Percentiles rank a stretch among this genome's conserved stretches.
phyloP scores from a whole-genome alignment of 768 basidiomycete genomes.

The Crassisporium funariophilum region DNA sequence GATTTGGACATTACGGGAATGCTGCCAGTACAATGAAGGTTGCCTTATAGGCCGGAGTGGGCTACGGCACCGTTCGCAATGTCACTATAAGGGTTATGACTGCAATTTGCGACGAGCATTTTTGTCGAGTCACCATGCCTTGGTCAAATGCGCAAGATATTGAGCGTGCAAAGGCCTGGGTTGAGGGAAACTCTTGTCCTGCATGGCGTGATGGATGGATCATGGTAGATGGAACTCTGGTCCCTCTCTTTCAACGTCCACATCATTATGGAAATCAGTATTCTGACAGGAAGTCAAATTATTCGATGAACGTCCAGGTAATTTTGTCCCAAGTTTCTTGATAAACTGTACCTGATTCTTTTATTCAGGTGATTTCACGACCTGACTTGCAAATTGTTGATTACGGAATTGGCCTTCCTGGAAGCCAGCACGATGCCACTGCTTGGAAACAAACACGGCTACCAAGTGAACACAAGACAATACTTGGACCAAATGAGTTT shows the following conservation, averaged over 20 bases:
- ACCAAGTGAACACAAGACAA: conserved; percentile 18
- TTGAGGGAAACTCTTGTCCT: conserved; percentile 30
- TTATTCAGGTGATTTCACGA: conserved; percentile 24
- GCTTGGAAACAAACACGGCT: conserved; percentile 29
- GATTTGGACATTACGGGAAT: conserved; percentile 43
- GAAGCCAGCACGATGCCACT: conserved; percentile 38
- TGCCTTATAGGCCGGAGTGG: conserved; percentile 37
- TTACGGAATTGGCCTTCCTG: conserved; percentile 32
- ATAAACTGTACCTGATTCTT: no score
- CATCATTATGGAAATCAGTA: conserved; percentile 36
- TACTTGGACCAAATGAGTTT: conserved; percentile 28
- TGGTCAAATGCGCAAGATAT: conserved; percentile 34
- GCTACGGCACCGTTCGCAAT: conserved; percentile 32
- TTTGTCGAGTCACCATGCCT: conserved; percentile 11
- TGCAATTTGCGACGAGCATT: conserved; percentile 21
- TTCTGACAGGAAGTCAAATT: conserved; percentile 39
- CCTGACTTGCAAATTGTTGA: conserved; percentile 38
- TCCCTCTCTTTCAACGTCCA: conserved; percentile 33
- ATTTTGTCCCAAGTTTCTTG: no score
- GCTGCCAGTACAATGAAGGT: conserved; percentile 32
- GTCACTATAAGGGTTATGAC: conserved; percentile 29
- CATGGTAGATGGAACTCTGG: conserved; percentile 40
- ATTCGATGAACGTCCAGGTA: conserved; percentile 39
- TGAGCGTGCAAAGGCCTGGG: conserved; percentile 39
- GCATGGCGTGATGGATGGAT: conserved; percentile 38